Evolutionary conservation across 352 stramenopile species (phyloP).

Genomic region (Aphanomyces astaci): DNA sequence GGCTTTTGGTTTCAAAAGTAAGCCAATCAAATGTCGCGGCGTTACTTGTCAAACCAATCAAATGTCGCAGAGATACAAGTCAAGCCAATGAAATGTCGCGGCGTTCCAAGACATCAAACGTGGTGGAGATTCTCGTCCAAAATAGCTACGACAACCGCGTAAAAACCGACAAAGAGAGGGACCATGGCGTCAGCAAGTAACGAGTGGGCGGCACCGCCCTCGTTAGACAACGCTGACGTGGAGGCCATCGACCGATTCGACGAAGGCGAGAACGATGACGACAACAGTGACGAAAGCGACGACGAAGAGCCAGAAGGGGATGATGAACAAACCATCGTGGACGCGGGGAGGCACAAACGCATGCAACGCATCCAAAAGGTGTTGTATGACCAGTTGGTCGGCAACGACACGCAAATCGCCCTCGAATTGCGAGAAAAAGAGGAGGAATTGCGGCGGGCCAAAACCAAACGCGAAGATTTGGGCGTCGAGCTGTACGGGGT

Average conservation of each 20-base stretch:
- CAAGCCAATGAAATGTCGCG: too few species aligned
- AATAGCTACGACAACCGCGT: background rate
- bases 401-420: slow-evolving; percentile 61
- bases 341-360: slow-evolving; percentile 64
- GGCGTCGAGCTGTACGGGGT: slow-evolving; percentile 91
- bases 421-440: slow-evolving; percentile 73
- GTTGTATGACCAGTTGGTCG: slow-evolving; percentile 64
- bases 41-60: too few species aligned
- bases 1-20: background rate
- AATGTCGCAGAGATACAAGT: too few species aligned
- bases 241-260: background rate
- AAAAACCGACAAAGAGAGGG: background rate
- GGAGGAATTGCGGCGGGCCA: slow-evolving; percentile 58
- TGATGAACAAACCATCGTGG: slow-evolving; percentile 68
- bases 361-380: slow-evolving; percentile 85
- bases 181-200: background rate
- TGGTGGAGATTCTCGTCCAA: background rate
- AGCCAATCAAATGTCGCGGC: too few species aligned
- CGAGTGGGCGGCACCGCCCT: slow-evolving; percentile 22
- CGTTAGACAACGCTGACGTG: background rate
- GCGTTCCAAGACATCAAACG: too few species aligned
- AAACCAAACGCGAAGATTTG: slow-evolving; percentile 75
- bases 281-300: slow-evolving; percentile 35
- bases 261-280: background rate
- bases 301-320: slow-evolving; percentile 54